Evolutionary conservation across 2,329 filamentous ascomycete species (phyloP).

Genomic region (Apiospora kogelbergensis): DNA sequence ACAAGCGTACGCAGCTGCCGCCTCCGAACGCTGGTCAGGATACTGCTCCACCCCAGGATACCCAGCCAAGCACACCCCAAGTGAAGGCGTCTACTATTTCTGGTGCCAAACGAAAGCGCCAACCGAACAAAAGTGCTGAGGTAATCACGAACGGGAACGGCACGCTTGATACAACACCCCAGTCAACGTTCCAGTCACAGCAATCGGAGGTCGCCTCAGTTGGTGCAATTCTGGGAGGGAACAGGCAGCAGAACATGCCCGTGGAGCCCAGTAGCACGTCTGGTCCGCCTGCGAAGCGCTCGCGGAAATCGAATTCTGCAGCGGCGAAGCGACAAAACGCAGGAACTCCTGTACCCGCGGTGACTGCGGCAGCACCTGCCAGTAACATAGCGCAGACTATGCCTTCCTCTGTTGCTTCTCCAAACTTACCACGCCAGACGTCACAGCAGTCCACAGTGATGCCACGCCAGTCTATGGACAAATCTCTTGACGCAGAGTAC

Average conservation of each 20-base stretch:
- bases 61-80: conserved; percentile 17
- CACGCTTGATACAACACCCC: conserved; percentile 4
- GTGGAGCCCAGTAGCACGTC: conserved; percentile 11
- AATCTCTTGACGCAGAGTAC: conserved; percentile 29
- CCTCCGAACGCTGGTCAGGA: conserved; percentile 14
- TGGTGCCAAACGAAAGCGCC: conserved; percentile 33
- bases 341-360: conserved; percentile 15
- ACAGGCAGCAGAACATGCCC: not conserved
- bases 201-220: not conserved
- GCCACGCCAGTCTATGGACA: conserved; percentile 18
- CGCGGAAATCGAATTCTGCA: conserved; percentile 29
- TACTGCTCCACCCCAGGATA: not conserved
- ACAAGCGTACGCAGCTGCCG: conserved; percentile 20
- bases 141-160: conserved; percentile 19
- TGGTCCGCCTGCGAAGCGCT: conserved; percentile 26
- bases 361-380: not conserved
- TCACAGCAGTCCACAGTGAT: conserved; percentile 17
- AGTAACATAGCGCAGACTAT: not conserved
- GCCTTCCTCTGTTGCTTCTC: conserved; percentile 13
- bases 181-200: not conserved
- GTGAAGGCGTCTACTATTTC: conserved; percentile 32
- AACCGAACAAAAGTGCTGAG: conserved; percentile 19
- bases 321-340: conserved; percentile 24
- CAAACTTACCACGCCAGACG: conserved; percentile 22
- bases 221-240: not conserved